Conservation (phyloP, 2,329 filamentous ascomycete genomes). For the Gyromitra esculenta region DNA sequence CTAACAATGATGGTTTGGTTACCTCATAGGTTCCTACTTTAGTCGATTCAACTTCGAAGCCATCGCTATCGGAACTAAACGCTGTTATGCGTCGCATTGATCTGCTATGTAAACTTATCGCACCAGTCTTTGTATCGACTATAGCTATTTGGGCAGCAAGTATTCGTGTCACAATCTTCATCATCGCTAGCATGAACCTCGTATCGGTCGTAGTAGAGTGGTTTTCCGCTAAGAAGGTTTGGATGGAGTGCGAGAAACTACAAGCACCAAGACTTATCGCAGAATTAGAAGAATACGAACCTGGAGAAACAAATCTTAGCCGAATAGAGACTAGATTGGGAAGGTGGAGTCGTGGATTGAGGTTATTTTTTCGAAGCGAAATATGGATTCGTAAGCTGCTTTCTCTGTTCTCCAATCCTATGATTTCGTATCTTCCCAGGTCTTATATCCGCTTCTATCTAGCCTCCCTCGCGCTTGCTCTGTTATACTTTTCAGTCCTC, state of each 20-base stretch:
- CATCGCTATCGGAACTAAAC: constrained; percentile 62
- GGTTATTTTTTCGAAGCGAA: constrained; percentile 60
- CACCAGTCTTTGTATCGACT: constrained; percentile 66
- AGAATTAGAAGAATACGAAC: constrained; percentile 21
- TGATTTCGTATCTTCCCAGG: neutral
- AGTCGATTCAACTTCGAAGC: constrained; percentile 24
- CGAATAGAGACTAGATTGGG: constrained; percentile 28
- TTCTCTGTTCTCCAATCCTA: neutral
- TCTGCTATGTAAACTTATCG: constrained; percentile 68
- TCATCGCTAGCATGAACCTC: constrained; percentile 63
- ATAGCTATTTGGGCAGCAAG: constrained; percentile 63
- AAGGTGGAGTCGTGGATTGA: constrained; percentile 59
- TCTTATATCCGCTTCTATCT: constrained; percentile 63
- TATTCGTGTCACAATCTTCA: constrained; percentile 63
- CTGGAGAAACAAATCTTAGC: neutral
- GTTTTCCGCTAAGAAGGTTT: constrained; percentile 61
- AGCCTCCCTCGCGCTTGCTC: constrained; percentile 64
- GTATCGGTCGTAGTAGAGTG: constrained; percentile 62
- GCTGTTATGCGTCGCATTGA: constrained; percentile 69
- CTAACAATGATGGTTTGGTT: constrained; percentile 55
- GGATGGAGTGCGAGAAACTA: constrained; percentile 59
- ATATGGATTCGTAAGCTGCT: constrained; percentile 60
- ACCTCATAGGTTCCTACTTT: constrained; percentile 61
- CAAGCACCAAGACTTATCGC: constrained; percentile 58
- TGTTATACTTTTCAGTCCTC: constrained; percentile 64